Percentiles rank a stretch among this genome's conserved stretches.
Evolutionary conservation across 83 land plant genomes (phyloP).

Genomic region (Thuja plicata): DNA sequence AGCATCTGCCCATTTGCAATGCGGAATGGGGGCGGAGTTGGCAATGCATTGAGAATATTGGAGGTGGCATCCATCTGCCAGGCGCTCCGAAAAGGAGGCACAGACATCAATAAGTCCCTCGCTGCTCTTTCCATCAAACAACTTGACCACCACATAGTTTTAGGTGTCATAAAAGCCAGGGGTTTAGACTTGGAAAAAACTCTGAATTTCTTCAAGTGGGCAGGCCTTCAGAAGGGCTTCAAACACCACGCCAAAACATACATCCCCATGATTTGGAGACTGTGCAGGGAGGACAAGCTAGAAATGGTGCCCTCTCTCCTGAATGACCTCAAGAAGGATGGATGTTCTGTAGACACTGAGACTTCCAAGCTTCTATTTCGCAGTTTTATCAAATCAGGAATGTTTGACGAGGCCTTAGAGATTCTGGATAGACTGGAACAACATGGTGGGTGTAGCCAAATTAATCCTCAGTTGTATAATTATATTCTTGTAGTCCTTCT

Average conservation of each 20-base stretch:
- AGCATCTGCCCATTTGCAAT: background rate
- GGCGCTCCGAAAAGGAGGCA: constrained; percentile 14
- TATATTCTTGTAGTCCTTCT: constrained; percentile 52
- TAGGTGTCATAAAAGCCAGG: constrained; percentile 6
- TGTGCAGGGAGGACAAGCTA: constrained; percentile 25
- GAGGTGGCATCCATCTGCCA: constrained; percentile 14
- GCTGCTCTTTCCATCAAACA: background rate
- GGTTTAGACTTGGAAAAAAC: constrained; percentile 18
- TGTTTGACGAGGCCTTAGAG: constrained; percentile 35
- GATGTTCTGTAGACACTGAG: constrained; percentile 21
- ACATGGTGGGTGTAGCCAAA: constrained; percentile 12
- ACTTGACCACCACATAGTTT: background rate
- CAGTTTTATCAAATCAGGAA: constrained; percentile 28
- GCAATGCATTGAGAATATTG: constrained; percentile 6
- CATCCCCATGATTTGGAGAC: constrained; percentile 24
- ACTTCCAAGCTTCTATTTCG: constrained; percentile 41
- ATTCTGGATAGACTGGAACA: constrained; percentile 41
- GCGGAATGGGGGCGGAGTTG: constrained; percentile 4
- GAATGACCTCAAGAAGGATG: constrained; percentile 26
- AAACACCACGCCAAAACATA: constrained; percentile 39
- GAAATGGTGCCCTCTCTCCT: constrained; percentile 26
- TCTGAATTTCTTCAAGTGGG: constrained; percentile 52
- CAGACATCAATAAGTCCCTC: constrained; percentile 7
- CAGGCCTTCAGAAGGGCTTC: constrained; percentile 25
- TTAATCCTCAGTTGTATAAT: constrained; percentile 16